These are phyloP conservation scores for Huntiella bhutanensis DNA, from an alignment of 2,329 filamentous ascomycete genomes.

Conservation along the genomic window DNA sequence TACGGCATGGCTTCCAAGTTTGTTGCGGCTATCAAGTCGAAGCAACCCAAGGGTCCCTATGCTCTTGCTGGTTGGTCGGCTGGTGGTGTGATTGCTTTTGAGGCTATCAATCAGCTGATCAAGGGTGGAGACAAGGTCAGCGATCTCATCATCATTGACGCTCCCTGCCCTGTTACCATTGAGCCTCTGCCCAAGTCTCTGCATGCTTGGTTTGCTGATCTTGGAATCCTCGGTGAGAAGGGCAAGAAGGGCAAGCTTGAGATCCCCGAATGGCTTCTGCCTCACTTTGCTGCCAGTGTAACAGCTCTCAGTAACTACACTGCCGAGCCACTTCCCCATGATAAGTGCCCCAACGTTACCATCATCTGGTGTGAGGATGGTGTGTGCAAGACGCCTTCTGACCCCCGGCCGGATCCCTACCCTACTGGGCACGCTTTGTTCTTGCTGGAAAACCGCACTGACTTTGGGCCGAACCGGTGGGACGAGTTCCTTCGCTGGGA, in stretches of 20 bases:
- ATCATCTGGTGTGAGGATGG: conserved; percentile 57
- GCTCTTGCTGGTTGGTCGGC: conserved; percentile 57
- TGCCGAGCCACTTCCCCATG: conserved; percentile 40
- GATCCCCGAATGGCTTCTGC: conserved; percentile 53
- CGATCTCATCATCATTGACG: conserved; percentile 44
- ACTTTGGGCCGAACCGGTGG: conserved; percentile 54
- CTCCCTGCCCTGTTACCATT: conserved; percentile 46
- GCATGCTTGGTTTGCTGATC: conserved; percentile 53
- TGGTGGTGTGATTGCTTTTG: conserved; percentile 53
- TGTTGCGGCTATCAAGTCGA: conserved; percentile 45
- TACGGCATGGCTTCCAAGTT: conserved; percentile 34
- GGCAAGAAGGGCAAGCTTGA: conserved; percentile 23
- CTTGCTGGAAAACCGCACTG: conserved; percentile 52
- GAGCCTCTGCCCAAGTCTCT: conserved; percentile 44
- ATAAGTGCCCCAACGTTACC: conserved; percentile 39
- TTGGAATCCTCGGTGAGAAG: conserved; percentile 48
- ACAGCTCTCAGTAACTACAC: conserved; percentile 50
- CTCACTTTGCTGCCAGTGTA: conserved; percentile 53
- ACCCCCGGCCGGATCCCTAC: conserved; percentile 44
- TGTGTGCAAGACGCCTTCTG: conserved; percentile 46
- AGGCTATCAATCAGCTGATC: conserved; percentile 42
- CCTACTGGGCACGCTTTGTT: conserved; percentile 44
- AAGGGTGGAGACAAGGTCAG: conserved; percentile 37
- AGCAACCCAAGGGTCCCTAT: conserved; percentile 51
- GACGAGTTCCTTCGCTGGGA: conserved; percentile 41